A percentile compares a stretch with the other conserved stretches of the same genome.
Conservation (phyloP, 805 yeast genomes). For the Wickerhamomyces tratensis region DNA sequence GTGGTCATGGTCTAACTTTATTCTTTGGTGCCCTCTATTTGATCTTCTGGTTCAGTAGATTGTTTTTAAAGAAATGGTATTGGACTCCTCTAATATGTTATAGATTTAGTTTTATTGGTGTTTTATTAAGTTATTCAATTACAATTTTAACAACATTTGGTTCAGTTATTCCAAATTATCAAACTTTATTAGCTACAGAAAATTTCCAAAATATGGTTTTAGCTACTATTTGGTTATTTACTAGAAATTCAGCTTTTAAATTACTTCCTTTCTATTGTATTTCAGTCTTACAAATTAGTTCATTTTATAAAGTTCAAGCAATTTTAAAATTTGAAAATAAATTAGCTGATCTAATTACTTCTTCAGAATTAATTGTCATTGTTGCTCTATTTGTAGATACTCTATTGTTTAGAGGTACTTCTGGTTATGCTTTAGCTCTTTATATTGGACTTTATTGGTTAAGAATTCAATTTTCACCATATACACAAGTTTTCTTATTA, state of each 20-base stretch:
- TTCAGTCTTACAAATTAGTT: conserved; percentile 47
- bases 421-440: conserved; percentile 57
- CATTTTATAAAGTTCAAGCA: conserved; percentile 28
- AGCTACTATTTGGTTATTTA: conserved; percentile 49
- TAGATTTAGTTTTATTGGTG: conserved; percentile 47
- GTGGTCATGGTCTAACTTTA: conserved; percentile 41
- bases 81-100: conserved; percentile 43
- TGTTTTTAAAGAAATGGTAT: conserved; percentile 21
- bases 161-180: conserved; percentile 48
- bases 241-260: conserved; percentile 58
- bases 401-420: conserved; percentile 47
- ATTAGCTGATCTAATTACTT: conserved; percentile 41
- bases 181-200: conserved; percentile 58
- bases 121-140: conserved; percentile 38
- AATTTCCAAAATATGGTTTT: conserved; percentile 63
- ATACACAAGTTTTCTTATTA: conserved; percentile 25
- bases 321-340: conserved; percentile 27
- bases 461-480: conserved; percentile 45
- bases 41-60: conserved; percentile 20
- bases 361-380: conserved; percentile 49
- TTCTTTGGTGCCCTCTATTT: conserved; percentile 30
- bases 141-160: conserved; percentile 54
- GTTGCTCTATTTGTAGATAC: conserved; percentile 50
- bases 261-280: conserved; percentile 49
- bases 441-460: conserved; percentile 61